These are phyloP conservation scores for Aspergillus brasiliensis DNA, from an alignment of 2,329 filamentous ascomycete species.

Conservation along the genomic window DNA sequence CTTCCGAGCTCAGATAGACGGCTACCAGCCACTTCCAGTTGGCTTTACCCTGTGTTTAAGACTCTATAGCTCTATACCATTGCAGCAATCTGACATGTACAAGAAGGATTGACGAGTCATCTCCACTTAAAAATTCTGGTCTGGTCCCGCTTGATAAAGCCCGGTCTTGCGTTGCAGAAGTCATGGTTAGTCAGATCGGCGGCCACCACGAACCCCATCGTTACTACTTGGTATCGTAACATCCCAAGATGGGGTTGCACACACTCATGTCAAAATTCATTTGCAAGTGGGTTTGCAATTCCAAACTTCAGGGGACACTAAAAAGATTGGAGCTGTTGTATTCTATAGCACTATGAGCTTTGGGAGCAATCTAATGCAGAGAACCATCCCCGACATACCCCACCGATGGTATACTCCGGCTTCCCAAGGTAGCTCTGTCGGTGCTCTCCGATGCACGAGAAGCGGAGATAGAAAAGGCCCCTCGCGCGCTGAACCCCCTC, in stretches of 20 bases:
- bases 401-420: conserved; percentile 27
- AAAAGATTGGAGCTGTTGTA: neutral
- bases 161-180: neutral
- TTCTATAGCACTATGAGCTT: neutral
- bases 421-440: conserved; percentile 27
- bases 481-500: neutral
- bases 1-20: neutral
- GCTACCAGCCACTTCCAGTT: neutral
- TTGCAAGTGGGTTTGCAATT: neutral
- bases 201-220: neutral
- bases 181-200: neutral
- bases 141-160: neutral
- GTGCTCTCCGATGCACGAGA: conserved; percentile 38
- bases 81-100: too few species aligned
- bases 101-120: neutral
- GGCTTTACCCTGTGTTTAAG: neutral
- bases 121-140: neutral
- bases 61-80: neutral
- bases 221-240: neutral
- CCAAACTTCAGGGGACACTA: neutral
- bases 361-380: neutral
- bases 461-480: conserved; percentile 24
- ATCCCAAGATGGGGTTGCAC: neutral
- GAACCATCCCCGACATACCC: conserved; percentile 8
- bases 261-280: neutral